phyloP scores from a whole-genome alignment of 192 early-diverging fungal genomes.

The Coemansia interrupta region DNA sequence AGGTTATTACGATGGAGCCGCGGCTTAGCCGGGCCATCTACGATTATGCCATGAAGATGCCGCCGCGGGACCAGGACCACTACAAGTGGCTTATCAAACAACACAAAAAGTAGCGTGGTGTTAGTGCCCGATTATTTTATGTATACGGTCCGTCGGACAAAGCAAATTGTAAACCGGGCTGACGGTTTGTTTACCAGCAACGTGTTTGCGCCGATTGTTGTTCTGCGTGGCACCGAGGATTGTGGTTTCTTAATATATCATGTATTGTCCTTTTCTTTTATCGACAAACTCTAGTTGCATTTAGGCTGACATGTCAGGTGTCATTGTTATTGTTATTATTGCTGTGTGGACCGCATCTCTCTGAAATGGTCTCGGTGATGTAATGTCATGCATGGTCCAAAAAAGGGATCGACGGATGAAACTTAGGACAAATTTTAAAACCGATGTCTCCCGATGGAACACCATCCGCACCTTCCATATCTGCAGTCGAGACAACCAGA shows the following conservation, averaged over 20 bases:
- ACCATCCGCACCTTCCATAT: too few relatives aligned
- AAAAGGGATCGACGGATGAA: too few relatives aligned
- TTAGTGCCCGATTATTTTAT: not conserved
- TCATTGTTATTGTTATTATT: not conserved
- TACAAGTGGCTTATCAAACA: conserved; percentile 33
- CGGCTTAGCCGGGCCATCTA: conserved; percentile 7
- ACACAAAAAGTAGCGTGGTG: not conserved
- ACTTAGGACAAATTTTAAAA: too few relatives aligned
- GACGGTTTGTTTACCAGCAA: too few relatives aligned
- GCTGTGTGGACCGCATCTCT: not conserved
- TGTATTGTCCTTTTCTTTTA: not conserved
- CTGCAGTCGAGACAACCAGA: too few relatives aligned
- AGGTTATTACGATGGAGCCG: conserved; percentile 18
- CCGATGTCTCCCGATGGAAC: too few relatives aligned
- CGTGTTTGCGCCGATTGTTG: too few relatives aligned
- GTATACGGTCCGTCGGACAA: not conserved
- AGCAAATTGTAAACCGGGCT: too few relatives aligned
- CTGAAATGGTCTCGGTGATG: too few relatives aligned
- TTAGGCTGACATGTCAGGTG: not conserved
- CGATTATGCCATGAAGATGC: conserved; percentile 42
- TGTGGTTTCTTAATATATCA: not conserved
- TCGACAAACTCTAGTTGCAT: not conserved
- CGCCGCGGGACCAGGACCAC: conserved; percentile 15
- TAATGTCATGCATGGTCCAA: too few relatives aligned
- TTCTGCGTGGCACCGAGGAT: too few relatives aligned